These are phyloP conservation scores for Cordyceps militaris DNA, from an alignment of 2,329 filamentous ascomycete genomes.

Conservation along the genomic window DNA sequence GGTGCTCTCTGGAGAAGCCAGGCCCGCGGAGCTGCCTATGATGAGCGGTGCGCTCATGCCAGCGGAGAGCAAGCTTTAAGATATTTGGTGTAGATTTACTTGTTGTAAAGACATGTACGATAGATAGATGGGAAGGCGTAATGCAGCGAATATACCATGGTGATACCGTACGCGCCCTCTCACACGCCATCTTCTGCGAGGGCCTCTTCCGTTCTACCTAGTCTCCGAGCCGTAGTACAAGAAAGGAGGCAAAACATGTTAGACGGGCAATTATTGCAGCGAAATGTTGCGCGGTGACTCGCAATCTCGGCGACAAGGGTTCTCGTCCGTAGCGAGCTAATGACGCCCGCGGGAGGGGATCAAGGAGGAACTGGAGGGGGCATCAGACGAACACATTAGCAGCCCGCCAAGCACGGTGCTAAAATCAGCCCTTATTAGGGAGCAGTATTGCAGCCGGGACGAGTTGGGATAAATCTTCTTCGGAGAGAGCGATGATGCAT, in stretches of 20 bases:
- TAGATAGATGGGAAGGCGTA: neutral
- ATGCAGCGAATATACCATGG: constrained; percentile 10
- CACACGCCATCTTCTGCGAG: too few species aligned
- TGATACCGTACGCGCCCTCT: neutral
- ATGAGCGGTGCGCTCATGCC: constrained; percentile 49
- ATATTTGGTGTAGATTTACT: too few species aligned
- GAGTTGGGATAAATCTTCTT: neutral
- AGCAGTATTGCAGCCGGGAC: too few species aligned
- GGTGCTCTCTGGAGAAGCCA: constrained; percentile 28
- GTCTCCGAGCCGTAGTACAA: neutral
- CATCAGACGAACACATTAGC: neutral
- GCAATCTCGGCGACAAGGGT: neutral
- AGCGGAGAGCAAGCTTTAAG: constrained; percentile 30
- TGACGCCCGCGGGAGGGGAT: neutral
- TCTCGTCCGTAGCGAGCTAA: neutral
- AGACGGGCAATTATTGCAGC: too few species aligned
- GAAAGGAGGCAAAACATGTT: too few species aligned
- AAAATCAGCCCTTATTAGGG: neutral
- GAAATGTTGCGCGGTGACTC: neutral
- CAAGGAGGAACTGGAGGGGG: neutral
- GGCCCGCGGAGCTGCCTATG: constrained; percentile 24
- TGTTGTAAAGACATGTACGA: neutral
- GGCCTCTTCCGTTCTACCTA: too few species aligned
- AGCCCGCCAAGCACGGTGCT: neutral
- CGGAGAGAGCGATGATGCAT: too few species aligned